phyloP scores from a whole-genome alignment of 768 basidiomycete species.

The Amyloporia xantha region DNA sequence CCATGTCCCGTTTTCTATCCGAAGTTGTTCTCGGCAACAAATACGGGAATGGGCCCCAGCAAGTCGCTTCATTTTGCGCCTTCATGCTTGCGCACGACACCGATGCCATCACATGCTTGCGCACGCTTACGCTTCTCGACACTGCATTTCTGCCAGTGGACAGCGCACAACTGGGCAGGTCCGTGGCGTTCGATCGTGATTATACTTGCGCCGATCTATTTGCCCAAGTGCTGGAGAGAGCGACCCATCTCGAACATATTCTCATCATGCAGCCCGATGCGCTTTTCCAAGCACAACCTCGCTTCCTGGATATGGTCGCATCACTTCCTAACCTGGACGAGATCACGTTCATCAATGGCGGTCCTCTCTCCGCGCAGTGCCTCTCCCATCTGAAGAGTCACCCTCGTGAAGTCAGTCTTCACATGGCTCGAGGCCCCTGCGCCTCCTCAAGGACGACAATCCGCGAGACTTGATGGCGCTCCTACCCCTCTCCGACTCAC shows the following conservation, averaged over 20 bases:
- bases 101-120: neutral
- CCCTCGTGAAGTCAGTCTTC: neutral
- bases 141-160: neutral
- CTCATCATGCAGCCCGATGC: neutral
- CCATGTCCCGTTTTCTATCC: conserved; percentile 14
- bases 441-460: neutral
- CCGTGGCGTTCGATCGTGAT: neutral
- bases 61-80: conserved; percentile 14
- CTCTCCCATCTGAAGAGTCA: neutral
- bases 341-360: neutral
- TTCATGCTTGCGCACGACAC: conserved; percentile 6
- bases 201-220: neutral
- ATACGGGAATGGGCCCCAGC: conserved; percentile 9
- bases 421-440: neutral
- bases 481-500: neutral
- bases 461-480: neutral
- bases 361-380: neutral
- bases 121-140: neutral
- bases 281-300: neutral
- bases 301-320: neutral
- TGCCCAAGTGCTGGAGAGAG: neutral
- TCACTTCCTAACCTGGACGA: neutral
- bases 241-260: neutral
- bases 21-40: conserved; percentile 12
- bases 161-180: neutral